phyloP scores from a whole-genome alignment of 768 basidiomycete genomes.

The Phaeolepiota aurea region DNA sequence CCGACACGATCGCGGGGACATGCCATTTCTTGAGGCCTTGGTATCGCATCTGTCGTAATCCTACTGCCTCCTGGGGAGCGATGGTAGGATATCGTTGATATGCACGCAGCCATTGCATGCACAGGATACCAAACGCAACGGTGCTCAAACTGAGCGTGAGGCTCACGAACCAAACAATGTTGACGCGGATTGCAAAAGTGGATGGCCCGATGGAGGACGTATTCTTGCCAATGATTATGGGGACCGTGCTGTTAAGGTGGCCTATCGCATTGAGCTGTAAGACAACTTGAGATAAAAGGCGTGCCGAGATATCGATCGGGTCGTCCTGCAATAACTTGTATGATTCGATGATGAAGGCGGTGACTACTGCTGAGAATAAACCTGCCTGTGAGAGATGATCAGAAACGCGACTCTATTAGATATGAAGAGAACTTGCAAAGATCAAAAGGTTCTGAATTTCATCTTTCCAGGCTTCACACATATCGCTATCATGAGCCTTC shows the following conservation, averaged over 20 bases:
- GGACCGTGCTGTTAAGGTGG: neutral
- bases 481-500: slow-evolving; percentile 3
- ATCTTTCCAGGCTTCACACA: slow-evolving; percentile 4
- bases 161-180: slow-evolving; percentile 12
- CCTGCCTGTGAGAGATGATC: neutral
- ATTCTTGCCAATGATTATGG: neutral
- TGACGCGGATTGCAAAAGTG: slow-evolving; percentile 6
- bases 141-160: slow-evolving; percentile 11
- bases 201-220: neutral
- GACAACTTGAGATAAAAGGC: neutral
- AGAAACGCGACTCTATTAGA: neutral
- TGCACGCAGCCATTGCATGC: slow-evolving; percentile 13
- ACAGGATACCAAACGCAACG: slow-evolving; percentile 11
- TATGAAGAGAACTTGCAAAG: slow-evolving; percentile 3
- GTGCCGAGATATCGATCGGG: neutral
- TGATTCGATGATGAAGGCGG: slow-evolving; percentile 1
- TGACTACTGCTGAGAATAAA: slow-evolving; percentile 3
- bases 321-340: slow-evolving; percentile 1
- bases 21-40: slow-evolving; percentile 9
- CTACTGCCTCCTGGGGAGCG: slow-evolving; percentile 2
- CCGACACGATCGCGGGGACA: slow-evolving; percentile 8
- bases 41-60: slow-evolving; percentile 9
- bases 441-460: slow-evolving; percentile 5
- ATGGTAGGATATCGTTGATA: slow-evolving; percentile 6
- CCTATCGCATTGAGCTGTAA: neutral